Conservation (phyloP, 192 early-diverging fungal genomes). For the Mortierella alpina region DNA sequence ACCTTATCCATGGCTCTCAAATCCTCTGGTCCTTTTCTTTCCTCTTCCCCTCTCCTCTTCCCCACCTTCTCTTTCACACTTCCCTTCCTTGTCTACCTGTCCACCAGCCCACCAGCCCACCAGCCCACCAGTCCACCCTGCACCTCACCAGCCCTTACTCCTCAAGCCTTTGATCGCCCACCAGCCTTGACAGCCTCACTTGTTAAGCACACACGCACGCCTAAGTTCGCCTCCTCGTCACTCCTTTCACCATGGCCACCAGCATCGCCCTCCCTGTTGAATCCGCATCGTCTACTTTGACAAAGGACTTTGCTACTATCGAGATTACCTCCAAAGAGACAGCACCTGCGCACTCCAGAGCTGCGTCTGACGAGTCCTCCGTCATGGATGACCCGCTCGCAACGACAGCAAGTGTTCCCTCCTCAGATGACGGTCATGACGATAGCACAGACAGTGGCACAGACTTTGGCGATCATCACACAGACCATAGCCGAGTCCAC, state of each 20-base stretch:
- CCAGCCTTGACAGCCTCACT: not conserved
- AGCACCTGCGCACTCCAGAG: no score
- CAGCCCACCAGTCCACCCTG: not conserved
- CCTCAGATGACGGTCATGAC: slow-evolving; percentile 17
- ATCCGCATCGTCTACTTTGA: not conserved
- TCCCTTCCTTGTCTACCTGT: not conserved
- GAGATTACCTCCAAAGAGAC: no score
- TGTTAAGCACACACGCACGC: no score
- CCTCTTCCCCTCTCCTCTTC: not conserved
- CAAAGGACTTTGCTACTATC: no score
- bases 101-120: not conserved
- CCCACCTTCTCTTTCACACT: not conserved
- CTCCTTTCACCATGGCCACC: slow-evolving; percentile 1
- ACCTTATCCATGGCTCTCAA: no score
- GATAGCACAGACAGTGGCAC: not conserved
- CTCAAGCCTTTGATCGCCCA: not conserved
- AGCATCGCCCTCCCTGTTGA: slow-evolving; percentile 11
- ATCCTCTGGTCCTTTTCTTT: not conserved
- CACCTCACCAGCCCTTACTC: not conserved
- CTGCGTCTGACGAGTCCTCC: no score
- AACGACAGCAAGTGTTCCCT: slow-evolving; percentile 18
- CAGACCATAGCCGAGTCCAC: no score
- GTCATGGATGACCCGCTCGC: slow-evolving; percentile 15
- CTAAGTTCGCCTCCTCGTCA: no score
- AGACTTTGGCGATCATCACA: not conserved